phyloP scores from a whole-genome alignment of 2,329 filamentous ascomycete genomes.

The Sporothrix inflata region DNA sequence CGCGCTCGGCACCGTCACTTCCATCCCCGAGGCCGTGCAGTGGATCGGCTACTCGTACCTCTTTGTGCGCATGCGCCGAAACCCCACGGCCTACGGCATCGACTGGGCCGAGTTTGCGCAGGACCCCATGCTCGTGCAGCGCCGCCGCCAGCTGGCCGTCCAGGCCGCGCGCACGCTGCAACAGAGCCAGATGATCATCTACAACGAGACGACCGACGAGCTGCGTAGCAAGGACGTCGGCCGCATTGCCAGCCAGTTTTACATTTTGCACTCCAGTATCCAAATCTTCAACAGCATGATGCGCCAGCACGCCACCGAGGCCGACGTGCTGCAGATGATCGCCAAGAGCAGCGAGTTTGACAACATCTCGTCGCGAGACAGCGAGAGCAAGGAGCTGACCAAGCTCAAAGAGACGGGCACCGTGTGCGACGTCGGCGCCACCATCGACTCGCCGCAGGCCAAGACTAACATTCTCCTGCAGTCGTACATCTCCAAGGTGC shows the following conservation, averaged over 20 bases:
- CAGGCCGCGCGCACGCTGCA: slow-evolving; percentile 86
- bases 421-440: slow-evolving; percentile 78
- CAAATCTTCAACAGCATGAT: slow-evolving; percentile 97
- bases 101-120: slow-evolving; percentile 90
- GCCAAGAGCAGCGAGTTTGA: slow-evolving; percentile 98
- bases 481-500: slow-evolving; percentile 85
- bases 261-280: slow-evolving; percentile 90
- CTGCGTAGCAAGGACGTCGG: slow-evolving; percentile 93
- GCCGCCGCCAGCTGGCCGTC: slow-evolving; percentile 82
- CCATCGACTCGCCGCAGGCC: slow-evolving; percentile 71
- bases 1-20: slow-evolving; percentile 90
- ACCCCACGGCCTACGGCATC: slow-evolving; percentile 90
- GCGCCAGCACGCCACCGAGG: slow-evolving; percentile 81
- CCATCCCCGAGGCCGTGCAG: slow-evolving; percentile 87
- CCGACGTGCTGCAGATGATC: slow-evolving; percentile 93
- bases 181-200: slow-evolving; percentile 98
- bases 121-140: slow-evolving; percentile 83
- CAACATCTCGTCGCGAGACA: slow-evolving; percentile 91
- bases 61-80: slow-evolving; percentile 94
- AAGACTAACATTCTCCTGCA: slow-evolving; percentile 97
- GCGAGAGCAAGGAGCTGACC: slow-evolving; percentile 83
- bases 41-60: slow-evolving; percentile 99
- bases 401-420: slow-evolving; percentile 71
- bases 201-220: slow-evolving; percentile 92
- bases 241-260: slow-evolving; percentile 95